A percentile compares a stretch with the other conserved stretches of the same genome.
phyloP scores from a whole-genome alignment of 1,139 yeast species.

The Protomyces macrosporus region DNA sequence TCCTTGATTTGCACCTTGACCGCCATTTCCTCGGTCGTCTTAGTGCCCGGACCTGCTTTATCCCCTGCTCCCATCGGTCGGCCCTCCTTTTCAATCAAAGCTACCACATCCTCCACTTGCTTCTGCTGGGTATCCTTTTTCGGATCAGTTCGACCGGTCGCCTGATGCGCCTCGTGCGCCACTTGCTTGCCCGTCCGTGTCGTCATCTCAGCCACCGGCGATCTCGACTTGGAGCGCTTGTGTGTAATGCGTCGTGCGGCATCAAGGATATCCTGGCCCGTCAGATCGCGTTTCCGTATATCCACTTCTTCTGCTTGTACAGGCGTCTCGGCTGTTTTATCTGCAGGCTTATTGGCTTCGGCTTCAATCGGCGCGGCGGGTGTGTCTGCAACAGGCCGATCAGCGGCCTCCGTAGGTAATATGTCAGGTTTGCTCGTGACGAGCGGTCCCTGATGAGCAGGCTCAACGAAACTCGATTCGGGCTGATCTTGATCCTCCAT shows the following conservation, averaged over 20 bases:
- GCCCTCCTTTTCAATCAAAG: background rate
- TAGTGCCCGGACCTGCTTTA: too few relatives aligned
- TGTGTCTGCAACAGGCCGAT: background rate
- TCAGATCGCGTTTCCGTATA: background rate
- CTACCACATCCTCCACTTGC: background rate
- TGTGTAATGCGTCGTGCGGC: background rate
- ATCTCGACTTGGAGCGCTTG: background rate
- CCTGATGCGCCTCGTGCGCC: background rate
- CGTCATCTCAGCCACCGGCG: background rate
- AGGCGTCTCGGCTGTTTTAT: background rate
- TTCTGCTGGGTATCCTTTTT: background rate
- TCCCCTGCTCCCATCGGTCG: background rate
- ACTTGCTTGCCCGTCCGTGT: background rate
- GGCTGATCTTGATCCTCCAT: conserved; percentile 6
- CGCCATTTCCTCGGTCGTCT: too few relatives aligned
- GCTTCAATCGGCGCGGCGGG: background rate
- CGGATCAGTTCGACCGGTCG: background rate
- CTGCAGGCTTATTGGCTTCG: background rate
- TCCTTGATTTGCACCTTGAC: too few relatives aligned
- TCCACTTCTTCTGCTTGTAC: background rate
- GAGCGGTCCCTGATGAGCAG: conserved; percentile 3
- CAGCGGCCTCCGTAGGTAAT: conserved; percentile 1
- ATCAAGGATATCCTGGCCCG: background rate
- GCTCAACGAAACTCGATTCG: conserved; percentile 14
- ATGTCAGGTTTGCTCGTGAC: background rate